Evolutionary conservation across 2,329 filamentous ascomycete species (phyloP).

Genomic region (Colletotrichum orchidophilum): DNA sequence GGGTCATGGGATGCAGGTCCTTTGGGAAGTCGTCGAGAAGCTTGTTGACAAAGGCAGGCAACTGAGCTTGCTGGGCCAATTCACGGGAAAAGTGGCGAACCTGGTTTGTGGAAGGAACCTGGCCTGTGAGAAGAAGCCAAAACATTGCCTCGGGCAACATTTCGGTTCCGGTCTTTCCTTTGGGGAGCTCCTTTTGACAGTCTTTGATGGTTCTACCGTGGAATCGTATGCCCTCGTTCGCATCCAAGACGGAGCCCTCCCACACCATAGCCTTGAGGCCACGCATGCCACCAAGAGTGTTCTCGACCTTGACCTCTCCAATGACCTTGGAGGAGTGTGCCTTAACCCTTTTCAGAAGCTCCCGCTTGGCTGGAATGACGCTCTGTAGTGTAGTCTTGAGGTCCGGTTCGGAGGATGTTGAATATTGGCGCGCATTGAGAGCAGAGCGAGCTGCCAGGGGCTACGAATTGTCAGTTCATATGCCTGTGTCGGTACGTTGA

Average conservation of each 20-base stretch:
- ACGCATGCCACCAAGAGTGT: slow-evolving; percentile 95
- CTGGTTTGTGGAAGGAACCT: slow-evolving; percentile 86
- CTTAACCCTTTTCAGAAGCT: slow-evolving; percentile 94
- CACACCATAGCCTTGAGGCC: slow-evolving; percentile 98
- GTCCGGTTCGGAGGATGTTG: slow-evolving; percentile 80
- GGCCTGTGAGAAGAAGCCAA: slow-evolving; percentile 94
- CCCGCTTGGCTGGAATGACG: slow-evolving; percentile 90
- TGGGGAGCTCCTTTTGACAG: slow-evolving; percentile 92
- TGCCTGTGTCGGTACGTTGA: too few species aligned
- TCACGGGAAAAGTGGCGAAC: slow-evolving; percentile 85
- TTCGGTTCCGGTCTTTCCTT: slow-evolving; percentile 90
- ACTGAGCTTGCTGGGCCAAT: slow-evolving; percentile 83
- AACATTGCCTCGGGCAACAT: slow-evolving; percentile 99
- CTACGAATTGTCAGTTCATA: slow-evolving; percentile 19
- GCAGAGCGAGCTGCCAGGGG: slow-evolving; percentile 40
- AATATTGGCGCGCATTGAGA: slow-evolving; percentile 58
- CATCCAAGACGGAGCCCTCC: slow-evolving; percentile 97
- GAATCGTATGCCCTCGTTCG: slow-evolving; percentile 97
- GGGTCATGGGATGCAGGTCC: slow-evolving; percentile 97
- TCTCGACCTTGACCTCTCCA: slow-evolving; percentile 93
- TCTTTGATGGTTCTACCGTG: slow-evolving; percentile 98
- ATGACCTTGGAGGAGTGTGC: slow-evolving; percentile 82
- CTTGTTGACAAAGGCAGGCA: slow-evolving; percentile 85
- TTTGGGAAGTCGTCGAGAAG: slow-evolving; percentile 91
- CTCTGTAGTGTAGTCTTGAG: slow-evolving; percentile 88